phyloP scores from a whole-genome alignment of 148 eudicot genomes.

The Camellia lanceoleosa region DNA sequence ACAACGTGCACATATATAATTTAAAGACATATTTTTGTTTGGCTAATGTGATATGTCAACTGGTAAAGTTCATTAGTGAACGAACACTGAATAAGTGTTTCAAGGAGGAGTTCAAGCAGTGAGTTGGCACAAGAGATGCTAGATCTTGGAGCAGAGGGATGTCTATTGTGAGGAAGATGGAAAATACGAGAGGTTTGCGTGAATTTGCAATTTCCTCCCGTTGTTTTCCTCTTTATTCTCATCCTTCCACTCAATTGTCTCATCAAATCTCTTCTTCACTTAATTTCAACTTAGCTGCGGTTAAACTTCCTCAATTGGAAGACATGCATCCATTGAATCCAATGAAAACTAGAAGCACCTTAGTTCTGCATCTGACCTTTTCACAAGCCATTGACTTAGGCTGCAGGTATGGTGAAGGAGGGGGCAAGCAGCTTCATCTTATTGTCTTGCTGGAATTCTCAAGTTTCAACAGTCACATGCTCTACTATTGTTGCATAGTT shows the following conservation, averaged over 20 bases:
- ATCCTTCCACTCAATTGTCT: neutral
- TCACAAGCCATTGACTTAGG: neutral
- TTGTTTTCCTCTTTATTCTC: neutral
- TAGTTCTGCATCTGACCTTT: neutral
- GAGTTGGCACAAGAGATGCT: conserved; percentile 3
- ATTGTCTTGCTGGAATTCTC: neutral
- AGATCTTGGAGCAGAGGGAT: neutral
- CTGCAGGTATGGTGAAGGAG: neutral
- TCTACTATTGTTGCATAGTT: too few relatives aligned
- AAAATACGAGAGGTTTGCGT: neutral
- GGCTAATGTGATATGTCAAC: neutral
- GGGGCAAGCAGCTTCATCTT: neutral
- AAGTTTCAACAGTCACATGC: neutral
- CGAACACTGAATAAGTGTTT: neutral
- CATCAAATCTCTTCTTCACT: neutral
- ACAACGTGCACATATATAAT: neutral
- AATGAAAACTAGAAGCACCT: neutral
- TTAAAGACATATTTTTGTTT: neutral
- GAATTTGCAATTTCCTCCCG: neutral
- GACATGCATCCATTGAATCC: too few relatives aligned
- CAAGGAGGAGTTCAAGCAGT: neutral
- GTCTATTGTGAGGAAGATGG: neutral
- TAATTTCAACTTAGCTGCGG: neutral
- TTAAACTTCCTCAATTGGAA: too few relatives aligned
- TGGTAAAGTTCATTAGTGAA: neutral